Base-by-base conservation (phyloP, 2,329 filamentous ascomycete genomes). In the Ophiocordyceps camponoti-saundersi region DNA sequence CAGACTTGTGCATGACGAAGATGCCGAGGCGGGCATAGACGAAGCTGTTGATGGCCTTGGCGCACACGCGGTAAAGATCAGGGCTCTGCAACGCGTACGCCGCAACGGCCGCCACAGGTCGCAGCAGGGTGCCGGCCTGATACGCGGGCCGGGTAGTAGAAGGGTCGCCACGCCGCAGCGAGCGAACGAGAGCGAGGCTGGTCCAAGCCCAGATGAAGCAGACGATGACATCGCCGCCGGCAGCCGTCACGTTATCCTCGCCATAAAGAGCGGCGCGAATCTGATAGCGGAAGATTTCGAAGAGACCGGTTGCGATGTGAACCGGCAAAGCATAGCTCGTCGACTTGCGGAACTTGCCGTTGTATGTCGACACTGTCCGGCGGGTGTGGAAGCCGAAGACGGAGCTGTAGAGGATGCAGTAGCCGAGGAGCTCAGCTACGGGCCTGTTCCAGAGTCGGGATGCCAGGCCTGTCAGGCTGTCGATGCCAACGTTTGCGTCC, bases 31-130 rank as follows among this genome's bases (percentile, higher is more conserved):
- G 45, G 3, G 45, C 45, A 20, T 46, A 46, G 36, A 46, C 23
- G 45, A 46, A 46, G 23, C 45, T 46, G 45, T 46, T 46, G 36
- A 46, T 42, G 22, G 41, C 39, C 36, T 46, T 46, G 3, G 45
- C 36, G 2, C 45, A 40, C 2, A 40, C 45, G 11, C 45, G 36
- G 22, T 46, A 46, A 16, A 46, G 10, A 3, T 39, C 18, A n/a
- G 29, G 39, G 18, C 26, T 42, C 18, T 42, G 22, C 39, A 46
- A 15, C 18, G 32, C 4, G 18, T 46, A 46, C 13, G 45, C 45
- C 7, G 41, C 39, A 10, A 46, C n/a, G 5, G 45, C 41, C 12
- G 45, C 45, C 3, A 30, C 36, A 7, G 45, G 45, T 4, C 45
- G 36, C 11, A 30, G 42, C 39, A 46, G 20, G 11, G 45, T 40